Evolutionary conservation across 345 rosid species (phyloP).

Genomic region (Nasturtium officinale): DNA sequence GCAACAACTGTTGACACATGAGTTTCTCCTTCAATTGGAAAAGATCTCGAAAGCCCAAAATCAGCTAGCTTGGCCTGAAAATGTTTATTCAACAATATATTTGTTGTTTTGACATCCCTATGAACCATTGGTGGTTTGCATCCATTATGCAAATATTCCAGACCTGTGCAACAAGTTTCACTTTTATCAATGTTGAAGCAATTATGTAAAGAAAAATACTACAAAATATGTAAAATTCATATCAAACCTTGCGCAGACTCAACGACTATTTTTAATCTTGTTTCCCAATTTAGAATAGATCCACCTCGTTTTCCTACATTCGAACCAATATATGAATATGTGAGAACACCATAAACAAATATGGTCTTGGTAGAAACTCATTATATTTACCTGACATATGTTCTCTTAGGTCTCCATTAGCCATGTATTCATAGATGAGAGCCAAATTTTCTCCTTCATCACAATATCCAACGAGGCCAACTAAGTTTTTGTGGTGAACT

Average conservation of each 20-base stretch:
- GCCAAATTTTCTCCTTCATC: conserved; percentile 47
- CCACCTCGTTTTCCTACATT: conserved; percentile 37
- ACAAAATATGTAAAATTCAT: background rate
- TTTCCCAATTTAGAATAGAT: conserved; percentile 47
- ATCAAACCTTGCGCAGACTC: conserved; percentile 56
- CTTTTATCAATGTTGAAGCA: background rate
- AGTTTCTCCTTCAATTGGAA: conserved; percentile 44
- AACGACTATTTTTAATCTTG: conserved; percentile 49
- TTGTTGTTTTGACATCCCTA: conserved; percentile 53
- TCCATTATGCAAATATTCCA: conserved; percentile 55
- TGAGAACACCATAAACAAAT: conserved; percentile 1
- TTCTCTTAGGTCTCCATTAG: conserved; percentile 40
- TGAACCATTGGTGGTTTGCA: conserved; percentile 58
- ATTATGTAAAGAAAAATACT: background rate
- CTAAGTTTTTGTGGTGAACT: conserved; percentile 53
- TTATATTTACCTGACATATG: conserved; percentile 39
- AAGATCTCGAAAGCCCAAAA: conserved; percentile 53
- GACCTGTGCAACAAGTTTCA: conserved; percentile 36
- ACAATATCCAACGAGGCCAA: conserved; percentile 49
- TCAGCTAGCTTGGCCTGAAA: conserved; percentile 55
- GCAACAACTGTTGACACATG: conserved; percentile 44
- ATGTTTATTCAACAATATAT: conserved; percentile 51
- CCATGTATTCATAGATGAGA: conserved; percentile 56
- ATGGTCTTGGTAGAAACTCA: background rate
- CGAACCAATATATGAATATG: background rate